Percentiles rank a stretch among this genome's conserved stretches.
These are phyloP conservation scores for Coemansia aciculifera DNA, from an alignment of 192 early-diverging fungal species.

Conservation along the genomic window DNA sequence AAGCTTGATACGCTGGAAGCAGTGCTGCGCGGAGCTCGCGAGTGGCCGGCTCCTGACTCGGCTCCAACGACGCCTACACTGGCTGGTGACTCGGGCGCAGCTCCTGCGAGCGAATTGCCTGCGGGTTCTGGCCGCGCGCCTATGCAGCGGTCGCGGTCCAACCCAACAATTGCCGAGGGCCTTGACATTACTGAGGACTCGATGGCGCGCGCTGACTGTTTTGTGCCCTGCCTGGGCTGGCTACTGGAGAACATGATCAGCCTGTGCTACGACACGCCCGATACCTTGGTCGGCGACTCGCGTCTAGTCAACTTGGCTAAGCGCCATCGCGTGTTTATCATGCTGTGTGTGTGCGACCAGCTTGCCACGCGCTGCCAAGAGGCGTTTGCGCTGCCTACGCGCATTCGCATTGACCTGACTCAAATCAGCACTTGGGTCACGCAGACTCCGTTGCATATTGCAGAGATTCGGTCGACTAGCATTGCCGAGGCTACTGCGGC, in stretches of 20 bases:
- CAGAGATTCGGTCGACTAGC: conserved; percentile 34
- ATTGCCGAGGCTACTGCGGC: conserved; percentile 23
- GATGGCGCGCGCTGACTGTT: conserved; percentile 42
- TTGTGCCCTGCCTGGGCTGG: conserved; percentile 74
- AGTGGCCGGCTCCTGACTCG: conserved; percentile 39
- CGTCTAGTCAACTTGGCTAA: conserved; percentile 69
- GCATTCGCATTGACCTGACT: conserved; percentile 40
- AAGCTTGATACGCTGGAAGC: conserved; percentile 62
- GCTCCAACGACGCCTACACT: conserved; percentile 18
- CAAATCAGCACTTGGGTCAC: conserved; percentile 39
- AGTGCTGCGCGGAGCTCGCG: conserved; percentile 48
- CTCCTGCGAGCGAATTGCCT: background rate
- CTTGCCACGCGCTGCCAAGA: conserved; percentile 53
- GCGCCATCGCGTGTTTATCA: conserved; percentile 63
- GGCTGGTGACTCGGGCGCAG: background rate
- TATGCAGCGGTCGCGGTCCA: conserved; percentile 41
- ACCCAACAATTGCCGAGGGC: conserved; percentile 21
- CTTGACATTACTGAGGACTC: conserved; percentile 35
- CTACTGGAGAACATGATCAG: conserved; percentile 71
- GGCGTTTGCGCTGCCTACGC: conserved; percentile 50
- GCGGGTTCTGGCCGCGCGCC: background rate
- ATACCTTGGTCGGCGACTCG: conserved; percentile 58
- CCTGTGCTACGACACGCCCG: conserved; percentile 65
- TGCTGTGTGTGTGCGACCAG: conserved; percentile 58
- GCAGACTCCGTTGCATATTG: conserved; percentile 34